Evolutionary conservation across 495 filamentous ascomycete species (phyloP), one percentile per base, ranked within the genome.

Genomic region (Tuber magnatum): DNA sequence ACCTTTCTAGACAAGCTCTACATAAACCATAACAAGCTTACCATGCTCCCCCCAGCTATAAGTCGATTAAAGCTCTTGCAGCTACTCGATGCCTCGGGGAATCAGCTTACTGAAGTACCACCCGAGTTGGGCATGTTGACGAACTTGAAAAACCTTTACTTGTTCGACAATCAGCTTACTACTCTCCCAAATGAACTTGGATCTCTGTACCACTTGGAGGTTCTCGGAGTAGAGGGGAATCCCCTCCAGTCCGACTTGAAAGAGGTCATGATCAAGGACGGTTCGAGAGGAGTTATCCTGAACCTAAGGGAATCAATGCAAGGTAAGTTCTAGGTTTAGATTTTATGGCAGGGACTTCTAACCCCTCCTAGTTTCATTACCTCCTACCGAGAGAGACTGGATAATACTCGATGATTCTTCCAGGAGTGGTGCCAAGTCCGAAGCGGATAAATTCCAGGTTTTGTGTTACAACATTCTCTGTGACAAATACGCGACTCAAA

Each of bases 81-180:
- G 24, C 87, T 91, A 77, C 88, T 99, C 40, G 94, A 99, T 84
- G 86, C 94, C 7, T 97, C 96, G 0, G 88, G 91, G 82, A 99
- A 99, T 81, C 87, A 93, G 28, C 85, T 99, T 38, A 88, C 86
- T 12, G 90, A 92, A 80, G 86, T 99, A 12, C 95, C 95, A 9
- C 89, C 92, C 28, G 94, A 99, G 86, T 89, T 98, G 71, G 96
- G 95, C 78, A 98, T 98, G 94, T 91, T 97, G 75, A 92, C 93
- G 61, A 93, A 92, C 77, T 85, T 99, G 71, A 91, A 90, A 81
- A 88, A 88, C 61, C 87, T 99, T 1, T 85, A 92, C 35, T 85
- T 97, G 4, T 97, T 97, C 82, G 92, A 97, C 83, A 99, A 99
- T 83, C 86, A 91, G 69, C 90, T 99, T 72, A 88, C 87, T 71